Base-by-base conservation (phyloP, 2,329 filamentous ascomycete genomes). In the Beauveria varroae region DNA sequence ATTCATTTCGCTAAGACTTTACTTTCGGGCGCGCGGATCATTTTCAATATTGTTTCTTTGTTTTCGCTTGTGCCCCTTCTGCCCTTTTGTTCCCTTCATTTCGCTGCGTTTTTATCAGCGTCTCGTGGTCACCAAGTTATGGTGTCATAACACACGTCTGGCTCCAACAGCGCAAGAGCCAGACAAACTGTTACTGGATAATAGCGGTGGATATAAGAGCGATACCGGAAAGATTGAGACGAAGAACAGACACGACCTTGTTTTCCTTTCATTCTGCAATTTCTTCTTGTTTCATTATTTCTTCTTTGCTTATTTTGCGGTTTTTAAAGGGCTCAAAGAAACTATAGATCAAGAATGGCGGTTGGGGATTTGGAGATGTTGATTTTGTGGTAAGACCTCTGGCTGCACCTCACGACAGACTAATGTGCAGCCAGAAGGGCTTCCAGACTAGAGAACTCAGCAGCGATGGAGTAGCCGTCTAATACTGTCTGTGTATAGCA, bases 21-120 rank as follows among this genome's bases (percentile, higher is more conserved):
- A 47, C 43, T 57, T 57, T 57, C n/a, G 51, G 40, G 51, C 52
- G 47, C 40, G 20, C 50, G 52, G 37, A 56, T 20, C 37, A 30
- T 44, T 62, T 64, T 53, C 55, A 60, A 54, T 64, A 62, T 49
- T 62, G 34, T 63, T 60, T 60, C n/a, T 65, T 65, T 65, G 60
- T 61, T 65, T 65, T 62, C 55, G 52, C 34, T 43, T 41, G 22
- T 20, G 41, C 37, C 34, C 58, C 47, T 64, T 64, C 46, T 40
- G 50, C 41, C 26, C 34, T 34, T 52, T 49, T 49, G 40, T 46
- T 26, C 20, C 52, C 47, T 60, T 61, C 16, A 40, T 43, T 64
- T 60, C 26, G 43, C 40, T 30, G 18, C 46, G 20, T 56, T 44
- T 49, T 57, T 58, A 63, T 63, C 51, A 12, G 20, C 43, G 20